These are phyloP conservation scores for Botrytis fabae DNA, from an alignment of 2,329 filamentous ascomycete species.

Conservation along the genomic window DNA sequence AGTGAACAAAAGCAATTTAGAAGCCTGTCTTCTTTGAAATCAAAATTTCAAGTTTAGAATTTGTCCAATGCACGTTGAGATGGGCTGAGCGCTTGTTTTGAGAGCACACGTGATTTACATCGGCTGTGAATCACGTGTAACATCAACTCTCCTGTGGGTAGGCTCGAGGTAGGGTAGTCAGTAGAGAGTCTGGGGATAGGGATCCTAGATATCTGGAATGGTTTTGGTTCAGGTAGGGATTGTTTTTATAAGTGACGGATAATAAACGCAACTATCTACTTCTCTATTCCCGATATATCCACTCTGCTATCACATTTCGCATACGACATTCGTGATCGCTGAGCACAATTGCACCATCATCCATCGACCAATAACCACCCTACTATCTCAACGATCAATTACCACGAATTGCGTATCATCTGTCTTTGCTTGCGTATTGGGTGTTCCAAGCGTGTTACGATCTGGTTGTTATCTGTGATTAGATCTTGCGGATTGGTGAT, in stretches of 20 bases:
- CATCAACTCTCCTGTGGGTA: background rate
- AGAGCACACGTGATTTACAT: background rate
- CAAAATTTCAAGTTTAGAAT: background rate
- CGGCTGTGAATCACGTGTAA: background rate
- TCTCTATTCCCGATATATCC: background rate
- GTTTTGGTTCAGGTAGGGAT: background rate
- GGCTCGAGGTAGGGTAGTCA: background rate
- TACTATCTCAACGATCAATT: conserved; percentile 12
- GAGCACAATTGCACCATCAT: conserved; percentile 22
- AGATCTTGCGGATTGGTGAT: background rate
- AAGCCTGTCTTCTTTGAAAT: background rate
- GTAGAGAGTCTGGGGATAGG: background rate
- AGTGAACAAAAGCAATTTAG: background rate
- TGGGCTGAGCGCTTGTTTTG: background rate
- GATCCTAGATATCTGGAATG: background rate
- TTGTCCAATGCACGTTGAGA: background rate
- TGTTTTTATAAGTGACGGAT: background rate
- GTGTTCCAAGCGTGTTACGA: background rate
- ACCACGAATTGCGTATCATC: background rate
- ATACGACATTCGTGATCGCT: conserved; percentile 17
- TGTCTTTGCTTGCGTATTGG: conserved; percentile 14
- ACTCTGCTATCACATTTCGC: background rate
- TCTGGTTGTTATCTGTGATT: background rate
- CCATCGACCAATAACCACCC: conserved; percentile 15
- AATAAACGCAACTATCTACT: background rate